Evolutionary conservation across 495 filamentous ascomycete genomes (phyloP).

Genomic region (Cladorrhinum samala): DNA sequence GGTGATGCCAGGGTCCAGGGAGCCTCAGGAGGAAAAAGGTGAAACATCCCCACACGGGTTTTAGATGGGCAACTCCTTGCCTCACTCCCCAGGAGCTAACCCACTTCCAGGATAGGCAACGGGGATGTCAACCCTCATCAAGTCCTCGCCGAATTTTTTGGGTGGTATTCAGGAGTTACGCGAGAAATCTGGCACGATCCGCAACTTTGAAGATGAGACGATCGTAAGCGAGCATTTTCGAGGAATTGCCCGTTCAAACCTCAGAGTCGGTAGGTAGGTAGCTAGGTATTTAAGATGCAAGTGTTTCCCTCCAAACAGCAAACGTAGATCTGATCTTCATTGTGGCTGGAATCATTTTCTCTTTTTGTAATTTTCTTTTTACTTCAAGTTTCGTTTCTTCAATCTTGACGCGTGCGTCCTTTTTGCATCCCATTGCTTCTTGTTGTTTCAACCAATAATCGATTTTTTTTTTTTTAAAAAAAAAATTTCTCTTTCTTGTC

Average conservation of each 20-base stretch:
- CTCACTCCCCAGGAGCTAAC: background rate
- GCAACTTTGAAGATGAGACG: too few species aligned
- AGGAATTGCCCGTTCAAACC: too few species aligned
- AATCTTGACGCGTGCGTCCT: slow-evolving; percentile 1
- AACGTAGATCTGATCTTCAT: slow-evolving; percentile 8
- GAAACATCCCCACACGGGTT: slow-evolving; percentile 3
- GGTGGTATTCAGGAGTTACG: background rate
- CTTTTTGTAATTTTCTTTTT: background rate
- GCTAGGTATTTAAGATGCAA: background rate
- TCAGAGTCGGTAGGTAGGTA: background rate
- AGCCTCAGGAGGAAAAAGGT: background rate
- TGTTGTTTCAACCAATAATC: background rate
- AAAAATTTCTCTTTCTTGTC: background rate
- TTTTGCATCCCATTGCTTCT: background rate
- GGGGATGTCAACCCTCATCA: background rate
- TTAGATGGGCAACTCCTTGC: background rate
- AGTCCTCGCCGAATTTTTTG: background rate
- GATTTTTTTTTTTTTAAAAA: background rate
- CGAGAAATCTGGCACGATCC: background rate
- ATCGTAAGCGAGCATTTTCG: too few species aligned
- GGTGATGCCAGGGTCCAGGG: too few species aligned
- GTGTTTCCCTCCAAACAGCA: background rate
- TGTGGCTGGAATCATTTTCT: slow-evolving; percentile 6
- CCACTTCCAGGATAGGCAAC: background rate
- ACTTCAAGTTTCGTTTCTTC: background rate